Percentiles rank a stretch among this genome's conserved stretches.
These are phyloP conservation scores for Afroboletus lepidellus DNA, from an alignment of 1,284 basidiomycete species.

Conservation along the genomic window DNA sequence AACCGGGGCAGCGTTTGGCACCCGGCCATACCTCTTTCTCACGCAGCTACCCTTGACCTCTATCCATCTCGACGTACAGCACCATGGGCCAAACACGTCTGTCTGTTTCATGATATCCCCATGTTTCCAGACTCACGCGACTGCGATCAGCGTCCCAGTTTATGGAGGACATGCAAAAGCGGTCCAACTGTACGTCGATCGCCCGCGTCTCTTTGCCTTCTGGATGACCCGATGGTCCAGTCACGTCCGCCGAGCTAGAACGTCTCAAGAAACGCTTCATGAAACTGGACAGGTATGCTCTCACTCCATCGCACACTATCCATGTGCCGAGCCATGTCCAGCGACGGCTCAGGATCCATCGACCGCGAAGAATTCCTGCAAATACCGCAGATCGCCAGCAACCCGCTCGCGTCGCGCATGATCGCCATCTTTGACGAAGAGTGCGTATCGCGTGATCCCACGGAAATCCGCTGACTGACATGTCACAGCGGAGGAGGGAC, in stretches of 20 bases:
- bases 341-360: slow-evolving; percentile 95
- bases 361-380: slow-evolving; percentile 98
- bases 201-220: not conserved
- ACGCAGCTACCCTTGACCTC: slow-evolving; percentile 9
- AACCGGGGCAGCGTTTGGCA: no score
- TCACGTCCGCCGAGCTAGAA: slow-evolving; percentile 89
- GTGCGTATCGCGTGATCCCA: slow-evolving; percentile 49
- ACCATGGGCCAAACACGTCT: slow-evolving; percentile 77
- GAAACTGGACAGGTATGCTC: slow-evolving; percentile 86
- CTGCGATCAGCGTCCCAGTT: slow-evolving; percentile 73
- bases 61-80: slow-evolving; percentile 11
- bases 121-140: slow-evolving; percentile 3
- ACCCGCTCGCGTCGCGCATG: slow-evolving; percentile 95
- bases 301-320: not conserved
- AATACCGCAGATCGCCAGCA: slow-evolving; percentile 98
- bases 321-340: slow-evolving; percentile 29
- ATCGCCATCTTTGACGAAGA: slow-evolving; percentile 99
- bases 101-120: slow-evolving; percentile 28
- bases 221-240: slow-evolving; percentile 41
- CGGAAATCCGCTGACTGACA: not conserved
- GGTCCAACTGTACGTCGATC: slow-evolving; percentile 79
- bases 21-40: slow-evolving; percentile 20
- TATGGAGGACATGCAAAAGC: slow-evolving; percentile 91
- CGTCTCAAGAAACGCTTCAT: slow-evolving; percentile 98
- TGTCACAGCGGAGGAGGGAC: slow-evolving; percentile 85